These are phyloP conservation scores for Fusarium pseudograminearum DNA, from an alignment of 2,329 filamentous ascomycete species.

Conservation along the genomic window DNA sequence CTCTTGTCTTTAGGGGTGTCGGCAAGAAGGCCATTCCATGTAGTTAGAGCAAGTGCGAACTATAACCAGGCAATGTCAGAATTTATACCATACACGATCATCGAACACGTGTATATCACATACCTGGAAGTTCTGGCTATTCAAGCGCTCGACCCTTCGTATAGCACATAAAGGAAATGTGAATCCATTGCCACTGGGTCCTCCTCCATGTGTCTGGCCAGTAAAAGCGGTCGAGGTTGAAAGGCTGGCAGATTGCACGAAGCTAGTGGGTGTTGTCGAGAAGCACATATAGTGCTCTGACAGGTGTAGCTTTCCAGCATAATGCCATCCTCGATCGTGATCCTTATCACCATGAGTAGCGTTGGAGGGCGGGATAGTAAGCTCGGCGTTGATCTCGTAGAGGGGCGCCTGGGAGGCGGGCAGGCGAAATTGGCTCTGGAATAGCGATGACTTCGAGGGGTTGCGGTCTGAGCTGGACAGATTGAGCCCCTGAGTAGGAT, in stretches of 20 bases:
- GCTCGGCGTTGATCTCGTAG: conserved; percentile 95
- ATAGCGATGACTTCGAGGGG: conserved; percentile 91
- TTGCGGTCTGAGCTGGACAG: conserved; percentile 80
- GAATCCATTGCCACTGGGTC: conserved; percentile 94
- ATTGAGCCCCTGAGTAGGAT: conserved; percentile 82
- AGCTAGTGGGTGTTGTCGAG: conserved; percentile 91
- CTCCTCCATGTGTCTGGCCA: conserved; percentile 91
- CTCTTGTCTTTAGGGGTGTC: conserved; percentile 64
- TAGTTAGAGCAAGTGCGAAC: conserved; percentile 94
- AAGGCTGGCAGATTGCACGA: conserved; percentile 81
- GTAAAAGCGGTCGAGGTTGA: conserved; percentile 86
- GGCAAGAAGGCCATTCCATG: conserved; percentile 83
- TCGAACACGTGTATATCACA: conserved; percentile 8
- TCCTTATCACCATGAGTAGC: conserved; percentile 77
- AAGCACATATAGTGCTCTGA: conserved; percentile 97
- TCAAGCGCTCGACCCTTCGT: conserved; percentile 88
- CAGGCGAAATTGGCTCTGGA: conserved; percentile 96
- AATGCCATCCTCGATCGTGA: conserved; percentile 82
- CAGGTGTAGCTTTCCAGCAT: conserved; percentile 91
- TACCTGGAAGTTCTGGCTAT: conserved; percentile 87
- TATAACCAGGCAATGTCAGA: conserved; percentile 48
- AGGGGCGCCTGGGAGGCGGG: conserved; percentile 92
- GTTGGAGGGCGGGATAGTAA: conserved; percentile 84
- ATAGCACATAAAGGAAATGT: conserved; percentile 93
- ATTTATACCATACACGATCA: conserved; percentile 2